phyloP scores from a whole-genome alignment of 1,139 yeast genomes.

The Kazachstania sp. region DNA sequence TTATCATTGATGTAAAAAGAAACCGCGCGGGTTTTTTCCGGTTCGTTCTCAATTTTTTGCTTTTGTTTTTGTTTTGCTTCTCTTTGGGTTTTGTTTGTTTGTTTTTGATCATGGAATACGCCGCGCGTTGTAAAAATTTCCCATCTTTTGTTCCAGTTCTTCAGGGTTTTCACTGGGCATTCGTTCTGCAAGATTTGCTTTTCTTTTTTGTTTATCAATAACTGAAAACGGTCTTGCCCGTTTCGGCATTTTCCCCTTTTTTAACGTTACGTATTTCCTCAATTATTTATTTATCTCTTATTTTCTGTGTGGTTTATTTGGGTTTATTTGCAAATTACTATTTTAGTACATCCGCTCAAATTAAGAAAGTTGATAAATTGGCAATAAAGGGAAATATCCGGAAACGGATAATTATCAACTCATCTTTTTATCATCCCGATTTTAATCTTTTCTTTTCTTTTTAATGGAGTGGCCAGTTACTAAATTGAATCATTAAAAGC shows the following conservation, averaged over 20 bases:
- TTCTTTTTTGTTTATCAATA: background rate
- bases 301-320: background rate
- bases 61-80: background rate
- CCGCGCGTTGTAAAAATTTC: background rate
- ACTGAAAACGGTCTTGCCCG: background rate
- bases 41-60: background rate
- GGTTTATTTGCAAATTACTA: background rate
- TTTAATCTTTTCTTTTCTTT: background rate
- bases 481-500: background rate
- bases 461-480: background rate
- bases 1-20: background rate
- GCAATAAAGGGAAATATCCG: background rate
- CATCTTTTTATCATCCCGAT: background rate
- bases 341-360: background rate
- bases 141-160: background rate
- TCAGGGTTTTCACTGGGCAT: too few relatives aligned
- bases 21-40: background rate
- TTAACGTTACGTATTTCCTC: background rate
- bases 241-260: background rate
- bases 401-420: background rate
- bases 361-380: background rate
- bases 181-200: too few relatives aligned
- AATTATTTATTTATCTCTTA: background rate
- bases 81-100: background rate
- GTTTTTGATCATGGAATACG: background rate